A percentile compares a stretch with the other conserved stretches of the same genome.
Evolutionary conservation across 106 monocot genomes (phyloP).

Genomic region (Chionographis japonica): DNA sequence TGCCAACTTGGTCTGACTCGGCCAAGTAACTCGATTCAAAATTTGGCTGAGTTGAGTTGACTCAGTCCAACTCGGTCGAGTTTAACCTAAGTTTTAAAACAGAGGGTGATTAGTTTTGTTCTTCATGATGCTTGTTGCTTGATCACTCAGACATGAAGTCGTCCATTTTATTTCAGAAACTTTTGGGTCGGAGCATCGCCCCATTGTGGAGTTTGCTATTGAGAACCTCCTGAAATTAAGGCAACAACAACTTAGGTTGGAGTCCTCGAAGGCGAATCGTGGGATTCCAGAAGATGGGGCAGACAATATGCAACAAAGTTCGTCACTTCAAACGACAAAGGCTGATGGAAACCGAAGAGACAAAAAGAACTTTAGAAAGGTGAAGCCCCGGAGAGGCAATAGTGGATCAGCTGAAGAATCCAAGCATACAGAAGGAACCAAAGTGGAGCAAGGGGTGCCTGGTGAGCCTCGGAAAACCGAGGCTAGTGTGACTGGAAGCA

Average conservation of each 20-base stretch:
- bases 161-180: conserved; percentile 35
- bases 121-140: too few relatives aligned
- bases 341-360: not conserved
- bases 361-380: conserved; percentile 13
- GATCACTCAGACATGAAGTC: too few relatives aligned
- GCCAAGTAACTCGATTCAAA: too few relatives aligned
- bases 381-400: conserved; percentile 16
- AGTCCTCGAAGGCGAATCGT: conserved; percentile 23
- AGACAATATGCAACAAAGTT: conserved; percentile 1
- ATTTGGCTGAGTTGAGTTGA: too few relatives aligned
- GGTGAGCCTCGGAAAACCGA: conserved; percentile 5
- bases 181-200: conserved; percentile 80
- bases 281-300: conserved; percentile 18
- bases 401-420: conserved; percentile 12
- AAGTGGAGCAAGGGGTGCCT: not conserved
- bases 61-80: too few relatives aligned
- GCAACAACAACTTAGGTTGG: conserved; percentile 38
- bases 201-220: conserved; percentile 91
- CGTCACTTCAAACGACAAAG: conserved; percentile 1
- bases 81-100: too few relatives aligned
- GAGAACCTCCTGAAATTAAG: conserved; percentile 75
- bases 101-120: too few relatives aligned
- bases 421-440: conserved; percentile 10
- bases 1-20: too few relatives aligned
- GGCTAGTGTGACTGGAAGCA: not conserved